Conservation (phyloP, 805 yeast genomes). For the Torulaspora quercuum region DNA sequence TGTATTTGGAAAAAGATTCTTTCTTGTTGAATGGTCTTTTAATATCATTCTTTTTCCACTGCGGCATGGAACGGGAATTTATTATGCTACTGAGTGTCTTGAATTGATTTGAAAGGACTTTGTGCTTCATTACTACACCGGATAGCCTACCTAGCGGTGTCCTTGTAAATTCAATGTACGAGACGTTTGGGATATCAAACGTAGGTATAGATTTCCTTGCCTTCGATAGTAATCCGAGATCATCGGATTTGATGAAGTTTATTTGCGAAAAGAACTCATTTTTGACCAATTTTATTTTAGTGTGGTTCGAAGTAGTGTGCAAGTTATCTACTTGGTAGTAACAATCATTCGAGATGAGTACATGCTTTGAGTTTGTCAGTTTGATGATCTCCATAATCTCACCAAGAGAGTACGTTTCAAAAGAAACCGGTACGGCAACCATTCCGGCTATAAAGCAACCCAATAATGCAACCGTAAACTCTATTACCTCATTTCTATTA, state of each 20-base stretch:
- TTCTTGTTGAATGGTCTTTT: constrained; percentile 38
- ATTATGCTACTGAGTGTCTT: constrained; percentile 64
- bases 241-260: constrained; percentile 65
- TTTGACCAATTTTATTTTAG: constrained; percentile 32
- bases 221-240: constrained; percentile 69
- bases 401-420: constrained; percentile 55
- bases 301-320: constrained; percentile 41
- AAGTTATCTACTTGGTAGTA: constrained; percentile 69
- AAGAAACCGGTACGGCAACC: constrained; percentile 89
- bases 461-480: constrained; percentile 77
- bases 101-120: constrained; percentile 87
- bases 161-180: constrained; percentile 88
- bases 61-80: constrained; percentile 49
- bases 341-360: constrained; percentile 77
- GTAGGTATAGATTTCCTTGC: constrained; percentile 60
- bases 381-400: constrained; percentile 72
- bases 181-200: constrained; percentile 73
- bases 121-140: constrained; percentile 90
- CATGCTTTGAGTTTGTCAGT: constrained; percentile 70
- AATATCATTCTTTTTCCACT: constrained; percentile 49
- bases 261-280: constrained; percentile 31
- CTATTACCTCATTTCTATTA: constrained; percentile 77
- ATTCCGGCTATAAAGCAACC: constrained; percentile 93
- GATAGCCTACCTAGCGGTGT: constrained; percentile 87
- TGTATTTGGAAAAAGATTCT: constrained; percentile 42